These are phyloP conservation scores for Backusella liffmaniae DNA, from an alignment of 192 early-diverging fungal genomes.

Conservation along the genomic window DNA sequence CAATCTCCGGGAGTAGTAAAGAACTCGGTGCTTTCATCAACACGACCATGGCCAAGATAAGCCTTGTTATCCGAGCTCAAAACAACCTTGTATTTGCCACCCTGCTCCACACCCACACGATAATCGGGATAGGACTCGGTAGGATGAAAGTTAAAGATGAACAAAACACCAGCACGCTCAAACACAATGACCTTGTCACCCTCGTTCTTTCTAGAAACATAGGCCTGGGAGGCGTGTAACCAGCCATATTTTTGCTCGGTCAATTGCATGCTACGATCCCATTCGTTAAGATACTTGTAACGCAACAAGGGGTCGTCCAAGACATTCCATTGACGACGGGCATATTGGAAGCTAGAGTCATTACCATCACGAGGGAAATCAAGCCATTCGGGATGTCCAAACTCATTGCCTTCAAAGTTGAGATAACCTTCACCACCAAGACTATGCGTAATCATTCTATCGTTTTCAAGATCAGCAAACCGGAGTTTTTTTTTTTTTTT, in stretches of 20 bases:
- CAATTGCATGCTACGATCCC: constrained; percentile 82
- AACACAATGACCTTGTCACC: constrained; percentile 93
- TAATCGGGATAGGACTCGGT: constrained; percentile 86
- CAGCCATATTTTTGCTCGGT: constrained; percentile 70
- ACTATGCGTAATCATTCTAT: constrained; percentile 77
- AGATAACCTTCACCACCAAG: constrained; percentile 95
- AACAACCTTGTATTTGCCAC: constrained; percentile 72
- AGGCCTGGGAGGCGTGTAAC: constrained; percentile 69
- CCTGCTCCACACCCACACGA: constrained; percentile 70
- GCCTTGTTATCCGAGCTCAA: constrained; percentile 77
- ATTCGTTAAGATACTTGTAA: constrained; percentile 92
- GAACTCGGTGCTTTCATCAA: constrained; percentile 61
- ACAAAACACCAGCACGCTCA: constrained; percentile 87
- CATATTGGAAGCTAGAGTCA: constrained; percentile 87
- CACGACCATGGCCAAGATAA: constrained; percentile 79
- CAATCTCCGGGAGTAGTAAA: constrained; percentile 71
- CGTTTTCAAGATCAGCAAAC: neutral
- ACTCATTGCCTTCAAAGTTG: constrained; percentile 98
- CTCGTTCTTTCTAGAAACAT: constrained; percentile 87
- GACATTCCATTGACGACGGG: constrained; percentile 94
- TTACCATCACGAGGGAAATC: constrained; percentile 97
- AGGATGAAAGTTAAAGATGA: constrained; percentile 95
- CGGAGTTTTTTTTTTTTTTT: constrained; percentile 4
- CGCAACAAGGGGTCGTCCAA: constrained; percentile 82
- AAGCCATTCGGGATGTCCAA: constrained; percentile 99